Percentiles rank a stretch among this genome's conserved stretches.
These are phyloP conservation scores for Daldinia decipiens DNA, from an alignment of 495 filamentous ascomycete species.

Conservation along the genomic window DNA sequence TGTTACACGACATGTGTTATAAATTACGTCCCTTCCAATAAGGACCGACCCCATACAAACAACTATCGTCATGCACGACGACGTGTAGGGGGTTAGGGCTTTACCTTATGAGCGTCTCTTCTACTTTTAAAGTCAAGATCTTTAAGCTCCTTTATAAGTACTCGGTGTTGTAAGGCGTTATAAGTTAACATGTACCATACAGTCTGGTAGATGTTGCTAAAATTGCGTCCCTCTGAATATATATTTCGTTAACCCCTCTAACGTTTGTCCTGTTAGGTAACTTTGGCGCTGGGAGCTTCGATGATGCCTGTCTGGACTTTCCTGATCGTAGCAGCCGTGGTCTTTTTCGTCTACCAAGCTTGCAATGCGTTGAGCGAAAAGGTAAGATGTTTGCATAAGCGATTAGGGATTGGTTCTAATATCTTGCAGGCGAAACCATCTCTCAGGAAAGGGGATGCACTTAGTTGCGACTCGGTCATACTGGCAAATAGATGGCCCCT, in stretches of 20 bases:
- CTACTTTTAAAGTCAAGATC: background rate
- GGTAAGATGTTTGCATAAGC: background rate
- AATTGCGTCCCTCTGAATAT: too few species aligned
- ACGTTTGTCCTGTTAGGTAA: background rate
- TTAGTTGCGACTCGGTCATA: constrained; percentile 12
- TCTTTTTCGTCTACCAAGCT: constrained; percentile 9
- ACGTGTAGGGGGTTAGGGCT: background rate
- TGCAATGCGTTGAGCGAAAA: background rate
- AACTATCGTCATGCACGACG: background rate
- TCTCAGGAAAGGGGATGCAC: constrained; percentile 10
- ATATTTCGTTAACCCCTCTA: background rate
- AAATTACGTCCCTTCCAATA: background rate
- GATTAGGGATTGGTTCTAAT: constrained; percentile 6
- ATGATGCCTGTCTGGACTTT: constrained; percentile 24
- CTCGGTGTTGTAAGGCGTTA: background rate
- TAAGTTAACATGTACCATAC: background rate
- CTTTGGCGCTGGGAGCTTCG: background rate
- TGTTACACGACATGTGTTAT: background rate
- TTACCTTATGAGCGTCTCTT: background rate
- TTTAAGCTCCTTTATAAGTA: background rate
- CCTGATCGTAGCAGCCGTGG: constrained; percentile 17
- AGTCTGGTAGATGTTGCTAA: background rate
- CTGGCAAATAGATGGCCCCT: constrained; percentile 34
- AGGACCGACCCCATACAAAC: background rate
- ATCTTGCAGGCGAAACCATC: background rate